These are phyloP conservation scores for Boletus bicolor DNA, from an alignment of 768 basidiomycete genomes.

Conservation along the genomic window DNA sequence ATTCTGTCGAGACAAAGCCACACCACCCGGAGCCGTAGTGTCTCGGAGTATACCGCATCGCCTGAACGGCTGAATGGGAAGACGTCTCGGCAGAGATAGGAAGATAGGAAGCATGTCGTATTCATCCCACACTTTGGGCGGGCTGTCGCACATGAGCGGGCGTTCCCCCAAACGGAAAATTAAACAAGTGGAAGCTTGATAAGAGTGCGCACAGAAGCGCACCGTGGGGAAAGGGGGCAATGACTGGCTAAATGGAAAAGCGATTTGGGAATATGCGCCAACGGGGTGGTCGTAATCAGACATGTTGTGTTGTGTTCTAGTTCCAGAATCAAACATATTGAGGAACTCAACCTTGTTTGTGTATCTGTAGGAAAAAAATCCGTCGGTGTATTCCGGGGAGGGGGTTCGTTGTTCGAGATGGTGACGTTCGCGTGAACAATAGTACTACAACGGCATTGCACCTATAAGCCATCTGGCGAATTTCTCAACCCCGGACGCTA, in stretches of 20 bases:
- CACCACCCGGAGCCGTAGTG: neutral
- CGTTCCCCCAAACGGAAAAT: constrained; percentile 4
- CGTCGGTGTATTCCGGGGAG: neutral
- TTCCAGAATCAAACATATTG: neutral
- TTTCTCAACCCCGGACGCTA: constrained; percentile 1
- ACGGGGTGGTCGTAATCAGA: constrained; percentile 6
- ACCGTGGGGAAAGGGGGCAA: constrained; percentile 10
- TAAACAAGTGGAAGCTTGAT: constrained; percentile 13
- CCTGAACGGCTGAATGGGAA: neutral
- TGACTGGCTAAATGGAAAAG: neutral
- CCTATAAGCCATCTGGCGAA: neutral
- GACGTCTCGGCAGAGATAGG: neutral
- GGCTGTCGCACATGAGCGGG: constrained; percentile 2
- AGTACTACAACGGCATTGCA: neutral
- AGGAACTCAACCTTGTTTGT: constrained; percentile 16
- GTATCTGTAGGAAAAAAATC: neutral
- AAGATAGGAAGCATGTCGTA: neutral
- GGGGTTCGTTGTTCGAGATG: neutral
- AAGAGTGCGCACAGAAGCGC: constrained; percentile 12
- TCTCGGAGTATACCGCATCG: neutral
- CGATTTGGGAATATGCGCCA: neutral
- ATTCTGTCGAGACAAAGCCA: neutral
- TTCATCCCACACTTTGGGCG: constrained; percentile 4
- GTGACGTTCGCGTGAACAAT: constrained; percentile 1
- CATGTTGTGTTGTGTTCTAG: neutral